Percentiles rank a stretch among this genome's conserved stretches.
Evolutionary conservation across 106 monocot species (phyloP).

Genomic region (Dendrobium huoshanense): DNA sequence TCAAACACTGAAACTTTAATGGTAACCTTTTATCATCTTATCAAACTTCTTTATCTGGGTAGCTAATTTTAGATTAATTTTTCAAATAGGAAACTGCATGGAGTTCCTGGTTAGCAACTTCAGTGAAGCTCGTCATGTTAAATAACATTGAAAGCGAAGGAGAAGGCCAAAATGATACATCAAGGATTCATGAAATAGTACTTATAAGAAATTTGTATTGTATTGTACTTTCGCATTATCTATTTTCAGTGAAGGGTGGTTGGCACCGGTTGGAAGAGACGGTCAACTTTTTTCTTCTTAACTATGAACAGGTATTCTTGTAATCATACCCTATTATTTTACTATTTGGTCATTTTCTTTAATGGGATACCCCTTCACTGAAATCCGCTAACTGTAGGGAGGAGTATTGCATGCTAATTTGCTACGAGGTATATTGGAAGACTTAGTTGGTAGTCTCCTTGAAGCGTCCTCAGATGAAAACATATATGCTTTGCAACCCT

Average conservation of each 20-base stretch:
- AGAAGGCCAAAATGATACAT: constrained; percentile 16
- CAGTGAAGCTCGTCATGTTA: constrained; percentile 46
- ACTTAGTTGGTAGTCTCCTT: constrained; percentile 56
- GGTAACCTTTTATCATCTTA: constrained; percentile 35
- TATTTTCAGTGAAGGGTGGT: constrained; percentile 83
- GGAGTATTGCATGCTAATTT: constrained; percentile 21
- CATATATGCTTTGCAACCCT: constrained; percentile 76
- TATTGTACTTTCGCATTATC: constrained; percentile 76
- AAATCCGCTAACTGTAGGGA: constrained; percentile 22
- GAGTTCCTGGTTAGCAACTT: constrained; percentile 83
- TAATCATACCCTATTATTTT: background rate
- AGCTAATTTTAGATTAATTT: constrained; percentile 4
- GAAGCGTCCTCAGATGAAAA: constrained; percentile 64
- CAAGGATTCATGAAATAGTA: constrained; percentile 34
- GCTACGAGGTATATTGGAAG: constrained; percentile 76
- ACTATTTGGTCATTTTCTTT: background rate
- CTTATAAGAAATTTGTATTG: constrained; percentile 79
- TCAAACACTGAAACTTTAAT: constrained; percentile 85
- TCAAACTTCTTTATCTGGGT: background rate
- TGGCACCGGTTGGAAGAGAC: constrained; percentile 93
- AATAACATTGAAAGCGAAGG: constrained; percentile 24
- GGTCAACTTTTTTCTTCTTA: constrained; percentile 64
- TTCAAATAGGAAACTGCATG: constrained; percentile 75
- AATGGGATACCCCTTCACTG: background rate
- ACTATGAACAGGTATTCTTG: constrained; percentile 43